Conservation (phyloP, 148 eudicot genomes). For the Amaranthus cruentus region DNA sequence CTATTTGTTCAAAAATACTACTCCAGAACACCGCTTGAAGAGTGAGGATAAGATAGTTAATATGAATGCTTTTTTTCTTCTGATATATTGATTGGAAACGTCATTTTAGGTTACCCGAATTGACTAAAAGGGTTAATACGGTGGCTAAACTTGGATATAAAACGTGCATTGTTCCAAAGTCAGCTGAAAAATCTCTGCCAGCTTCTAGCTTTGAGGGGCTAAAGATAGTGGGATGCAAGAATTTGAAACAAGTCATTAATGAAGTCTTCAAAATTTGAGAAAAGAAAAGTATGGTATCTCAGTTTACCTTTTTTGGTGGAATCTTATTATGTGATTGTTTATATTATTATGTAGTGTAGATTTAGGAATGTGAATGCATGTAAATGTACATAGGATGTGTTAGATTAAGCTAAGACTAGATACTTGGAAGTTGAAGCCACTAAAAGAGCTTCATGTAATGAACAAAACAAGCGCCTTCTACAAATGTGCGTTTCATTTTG, state of each 20-base stretch:
- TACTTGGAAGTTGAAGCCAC: too few relatives aligned
- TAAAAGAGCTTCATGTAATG: too few relatives aligned
- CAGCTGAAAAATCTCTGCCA: slow-evolving; percentile 43
- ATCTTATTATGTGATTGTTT: not conserved
- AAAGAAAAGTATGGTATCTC: not conserved
- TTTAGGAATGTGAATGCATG: not conserved
- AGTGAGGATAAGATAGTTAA: not conserved
- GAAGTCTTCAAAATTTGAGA: slow-evolving; percentile 38
- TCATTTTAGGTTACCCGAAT: slow-evolving; percentile 67
- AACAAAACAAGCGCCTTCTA: too few relatives aligned
- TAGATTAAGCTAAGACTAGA: too few relatives aligned
- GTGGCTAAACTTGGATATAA: slow-evolving; percentile 84
- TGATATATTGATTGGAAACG: not conserved
- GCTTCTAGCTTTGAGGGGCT: slow-evolving; percentile 37
- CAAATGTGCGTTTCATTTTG: too few relatives aligned
- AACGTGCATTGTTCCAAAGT: slow-evolving; percentile 62
- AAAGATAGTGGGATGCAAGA: slow-evolving; percentile 61
- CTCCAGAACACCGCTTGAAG: not conserved
- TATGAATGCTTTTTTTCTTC: not conserved
- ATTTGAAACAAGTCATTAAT: slow-evolving; percentile 75
- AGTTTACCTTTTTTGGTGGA: not conserved
- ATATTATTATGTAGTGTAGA: not conserved
- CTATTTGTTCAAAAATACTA: not conserved
- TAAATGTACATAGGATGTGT: slow-evolving; percentile 4
- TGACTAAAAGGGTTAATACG: slow-evolving; percentile 69